These are phyloP conservation scores for Phytopythium delawarense DNA, from an alignment of 352 stramenopile genomes.

Conservation along the genomic window DNA sequence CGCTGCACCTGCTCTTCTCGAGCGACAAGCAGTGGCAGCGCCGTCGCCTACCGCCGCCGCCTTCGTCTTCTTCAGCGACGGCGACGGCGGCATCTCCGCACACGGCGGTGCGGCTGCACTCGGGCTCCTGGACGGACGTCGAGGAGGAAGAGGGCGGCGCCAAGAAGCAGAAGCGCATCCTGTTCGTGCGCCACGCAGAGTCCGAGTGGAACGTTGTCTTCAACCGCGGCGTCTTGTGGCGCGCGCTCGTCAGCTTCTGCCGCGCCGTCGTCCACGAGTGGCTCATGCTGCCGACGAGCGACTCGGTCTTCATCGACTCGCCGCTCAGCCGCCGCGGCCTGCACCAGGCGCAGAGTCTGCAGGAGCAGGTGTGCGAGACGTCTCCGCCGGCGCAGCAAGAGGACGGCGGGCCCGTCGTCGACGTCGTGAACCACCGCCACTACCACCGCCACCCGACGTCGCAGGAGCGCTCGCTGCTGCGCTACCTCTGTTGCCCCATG, in stretches of 20 bases:
- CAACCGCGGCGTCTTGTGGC: conserved; percentile 63
- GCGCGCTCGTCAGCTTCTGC: conserved; percentile 38
- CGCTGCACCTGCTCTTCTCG: conserved; percentile 73
- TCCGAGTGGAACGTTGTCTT: conserved; percentile 89
- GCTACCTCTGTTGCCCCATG: conserved; percentile 40
- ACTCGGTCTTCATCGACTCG: conserved; percentile 86
- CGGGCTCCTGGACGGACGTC: not conserved
- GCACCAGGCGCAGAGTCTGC: conserved; percentile 54
- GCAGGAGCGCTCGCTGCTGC: conserved; percentile 27
- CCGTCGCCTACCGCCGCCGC: not conserved
- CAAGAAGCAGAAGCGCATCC: conserved; percentile 45
- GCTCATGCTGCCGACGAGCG: conserved; percentile 51
- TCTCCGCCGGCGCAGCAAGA: not conserved
- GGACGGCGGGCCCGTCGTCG: not conserved
- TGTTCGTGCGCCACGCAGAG: conserved; percentile 86
- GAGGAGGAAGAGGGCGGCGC: not conserved
- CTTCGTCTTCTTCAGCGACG: not conserved
- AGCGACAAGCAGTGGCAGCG: conserved; percentile 53
- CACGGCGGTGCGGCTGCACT: conserved; percentile 5
- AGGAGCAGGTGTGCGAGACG: conserved; percentile 33
- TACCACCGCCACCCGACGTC: conserved; percentile 15
- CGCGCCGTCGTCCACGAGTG: conserved; percentile 61
- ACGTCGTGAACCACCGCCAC: conserved; percentile 8
- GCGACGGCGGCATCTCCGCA: too few species aligned
- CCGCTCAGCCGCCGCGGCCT: conserved; percentile 61